Percentiles rank a stretch among this genome's conserved stretches.
These are phyloP conservation scores for Fusarium nygamai DNA, from an alignment of 2,329 filamentous ascomycete genomes.

Conservation along the genomic window DNA sequence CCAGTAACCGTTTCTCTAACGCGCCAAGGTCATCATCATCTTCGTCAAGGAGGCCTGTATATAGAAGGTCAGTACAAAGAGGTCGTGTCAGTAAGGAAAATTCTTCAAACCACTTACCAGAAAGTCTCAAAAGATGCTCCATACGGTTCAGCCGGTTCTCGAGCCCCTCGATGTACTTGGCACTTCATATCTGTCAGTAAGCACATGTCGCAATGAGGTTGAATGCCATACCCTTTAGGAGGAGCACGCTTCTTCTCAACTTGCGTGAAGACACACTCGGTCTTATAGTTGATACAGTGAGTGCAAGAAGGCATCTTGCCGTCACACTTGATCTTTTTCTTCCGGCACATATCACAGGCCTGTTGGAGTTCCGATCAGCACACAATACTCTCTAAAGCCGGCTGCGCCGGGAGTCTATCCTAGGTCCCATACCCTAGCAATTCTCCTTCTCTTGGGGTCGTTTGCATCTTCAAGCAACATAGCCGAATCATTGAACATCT, in stretches of 20 bases:
- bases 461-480: constrained; percentile 72
- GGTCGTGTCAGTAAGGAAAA: not conserved
- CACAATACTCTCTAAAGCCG: not conserved
- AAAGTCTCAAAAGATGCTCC: constrained; percentile 89
- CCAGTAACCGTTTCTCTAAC: constrained; percentile 78
- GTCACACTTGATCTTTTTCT: constrained; percentile 98
- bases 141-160: constrained; percentile 96
- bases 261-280: constrained; percentile 95
- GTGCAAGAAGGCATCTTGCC: constrained; percentile 94
- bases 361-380: constrained; percentile 49
- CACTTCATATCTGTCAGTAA: constrained; percentile 61
- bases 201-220: not conserved
- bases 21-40: constrained; percentile 90
- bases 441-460: constrained; percentile 88
- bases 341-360: constrained; percentile 97
- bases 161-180: constrained; percentile 96
- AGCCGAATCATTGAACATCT: constrained; percentile 68
- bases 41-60: constrained; percentile 78
- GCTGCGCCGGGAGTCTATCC: not conserved
- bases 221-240: constrained; percentile 81
- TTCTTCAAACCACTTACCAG: constrained; percentile 60
- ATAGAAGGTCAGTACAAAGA: constrained; percentile 10
- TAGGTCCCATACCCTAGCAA: constrained; percentile 75
- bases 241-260: constrained; percentile 99
- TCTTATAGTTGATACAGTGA: constrained; percentile 98